These are phyloP conservation scores for Hypoxylon intermedium DNA, from an alignment of 495 filamentous ascomycete species.

Conservation along the genomic window DNA sequence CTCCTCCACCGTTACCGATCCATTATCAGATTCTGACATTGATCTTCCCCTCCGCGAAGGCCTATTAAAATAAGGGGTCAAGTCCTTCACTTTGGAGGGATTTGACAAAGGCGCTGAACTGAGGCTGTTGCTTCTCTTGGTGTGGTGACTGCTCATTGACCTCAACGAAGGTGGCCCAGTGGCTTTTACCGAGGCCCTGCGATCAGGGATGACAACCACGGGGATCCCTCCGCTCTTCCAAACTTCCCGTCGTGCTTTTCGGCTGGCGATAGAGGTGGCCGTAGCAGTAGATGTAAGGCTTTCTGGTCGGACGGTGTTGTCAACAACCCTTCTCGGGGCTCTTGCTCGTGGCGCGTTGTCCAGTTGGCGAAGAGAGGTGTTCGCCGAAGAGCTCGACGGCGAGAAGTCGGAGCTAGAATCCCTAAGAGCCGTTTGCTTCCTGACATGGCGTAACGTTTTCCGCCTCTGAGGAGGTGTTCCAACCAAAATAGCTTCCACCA, in stretches of 20 bases:
- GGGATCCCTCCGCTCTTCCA: conserved; percentile 64
- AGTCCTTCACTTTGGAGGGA: conserved; percentile 42
- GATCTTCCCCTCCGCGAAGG: conserved; percentile 51
- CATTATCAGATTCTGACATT: conserved; percentile 56
- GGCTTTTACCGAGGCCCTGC: conserved; percentile 68
- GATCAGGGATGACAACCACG: conserved; percentile 75
- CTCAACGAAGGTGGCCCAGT: conserved; percentile 57
- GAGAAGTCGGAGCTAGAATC: conserved; percentile 63
- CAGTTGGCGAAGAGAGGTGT: conserved; percentile 41
- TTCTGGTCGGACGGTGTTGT: conserved; percentile 53
- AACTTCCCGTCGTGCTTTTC: conserved; percentile 62
- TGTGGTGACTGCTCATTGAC: conserved; percentile 60
- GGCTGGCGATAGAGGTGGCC: conserved; percentile 60
- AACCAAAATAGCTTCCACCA: conserved; percentile 74
- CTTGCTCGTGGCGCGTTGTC: conserved; percentile 39
- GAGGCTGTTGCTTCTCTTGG: conserved; percentile 55
- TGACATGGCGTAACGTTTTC: conserved; percentile 71
- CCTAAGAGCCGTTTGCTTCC: conserved; percentile 61
- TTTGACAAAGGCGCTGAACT: conserved; percentile 50
- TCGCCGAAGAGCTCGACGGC: conserved; percentile 54
- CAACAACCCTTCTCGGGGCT: conserved; percentile 24
- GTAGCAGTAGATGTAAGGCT: conserved; percentile 68
- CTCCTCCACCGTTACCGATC: conserved; percentile 53
- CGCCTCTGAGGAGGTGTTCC: conserved; percentile 63
- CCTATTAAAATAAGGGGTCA: conserved; percentile 44